Evolutionary conservation across 2,329 filamentous ascomycete species (phyloP).

Genomic region (Arthrobotrys musiformis): DNA sequence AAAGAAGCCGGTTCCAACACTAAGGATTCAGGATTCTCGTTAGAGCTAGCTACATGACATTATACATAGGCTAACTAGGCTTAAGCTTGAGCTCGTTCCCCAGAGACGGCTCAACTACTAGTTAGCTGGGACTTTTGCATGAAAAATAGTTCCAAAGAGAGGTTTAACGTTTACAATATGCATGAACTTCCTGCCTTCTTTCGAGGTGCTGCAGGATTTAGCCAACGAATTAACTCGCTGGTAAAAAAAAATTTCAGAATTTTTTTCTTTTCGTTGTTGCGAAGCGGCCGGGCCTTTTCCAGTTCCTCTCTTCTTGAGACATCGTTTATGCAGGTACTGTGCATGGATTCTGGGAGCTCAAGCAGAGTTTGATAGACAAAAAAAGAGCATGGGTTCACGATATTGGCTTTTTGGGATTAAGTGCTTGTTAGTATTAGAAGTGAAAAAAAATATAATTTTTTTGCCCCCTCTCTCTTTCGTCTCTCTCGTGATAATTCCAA

Average conservation of each 20-base stretch:
- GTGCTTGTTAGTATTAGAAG: neutral
- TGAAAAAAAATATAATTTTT: too few relatives aligned
- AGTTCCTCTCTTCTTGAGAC: constrained; percentile 47
- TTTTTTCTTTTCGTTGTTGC: constrained; percentile 1
- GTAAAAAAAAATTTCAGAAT: neutral
- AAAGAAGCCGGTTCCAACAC: constrained; percentile 14
- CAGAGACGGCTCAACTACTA: neutral
- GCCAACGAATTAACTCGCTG: constrained; percentile 26
- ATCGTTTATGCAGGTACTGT: constrained; percentile 55
- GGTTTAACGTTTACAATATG: neutral
- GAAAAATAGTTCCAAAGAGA: neutral
- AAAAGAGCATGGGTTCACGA: constrained; percentile 5
- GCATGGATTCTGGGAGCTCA: constrained; percentile 5
- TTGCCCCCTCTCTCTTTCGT: neutral
- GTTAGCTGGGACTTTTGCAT: constrained; percentile 1
- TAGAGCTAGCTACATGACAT: constrained; percentile 22
- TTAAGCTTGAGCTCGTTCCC: constrained; percentile 12
- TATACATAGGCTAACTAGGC: constrained; percentile 26
- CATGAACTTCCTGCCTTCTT: constrained; percentile 1
- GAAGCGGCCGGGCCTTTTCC: constrained; percentile 20
- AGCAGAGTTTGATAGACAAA: neutral
- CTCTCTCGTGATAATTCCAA: constrained; percentile 4
- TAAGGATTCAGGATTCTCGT: constrained; percentile 18
- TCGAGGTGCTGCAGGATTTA: constrained; percentile 23
- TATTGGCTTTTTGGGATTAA: constrained; percentile 3